Evolutionary conservation across 495 filamentous ascomycete species (phyloP).

Genomic region (Podospora pseudoanserina): DNA sequence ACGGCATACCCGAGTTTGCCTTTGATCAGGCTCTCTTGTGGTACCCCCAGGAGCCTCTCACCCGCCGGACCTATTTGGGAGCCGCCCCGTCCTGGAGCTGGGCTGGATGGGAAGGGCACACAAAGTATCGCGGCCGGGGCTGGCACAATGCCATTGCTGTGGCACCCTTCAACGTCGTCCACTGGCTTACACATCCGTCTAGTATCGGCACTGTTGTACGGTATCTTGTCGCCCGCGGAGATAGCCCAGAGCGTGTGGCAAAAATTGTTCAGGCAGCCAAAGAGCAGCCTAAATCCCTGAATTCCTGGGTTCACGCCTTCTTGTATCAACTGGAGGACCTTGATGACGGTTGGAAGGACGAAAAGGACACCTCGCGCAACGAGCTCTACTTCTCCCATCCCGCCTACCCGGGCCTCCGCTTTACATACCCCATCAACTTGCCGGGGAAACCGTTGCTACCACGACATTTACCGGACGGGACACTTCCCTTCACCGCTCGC

Average conservation of each 20-base stretch:
- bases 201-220: neutral
- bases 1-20: conserved; percentile 21
- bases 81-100: conserved; percentile 16
- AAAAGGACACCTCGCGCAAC: conserved; percentile 14
- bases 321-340: neutral
- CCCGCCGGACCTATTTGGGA: neutral
- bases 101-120: conserved; percentile 21
- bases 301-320: neutral
- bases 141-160: conserved; percentile 15
- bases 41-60: conserved; percentile 16
- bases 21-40: conserved; percentile 21
- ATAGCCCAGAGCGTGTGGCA: conserved; percentile 7
- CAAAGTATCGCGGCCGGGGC: conserved; percentile 18
- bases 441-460: conserved; percentile 2
- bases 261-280: neutral
- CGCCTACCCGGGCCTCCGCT: conserved; percentile 18
- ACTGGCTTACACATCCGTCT: conserved; percentile 7
- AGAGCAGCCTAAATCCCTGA: neutral
- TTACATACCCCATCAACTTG: conserved; percentile 16
- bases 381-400: conserved; percentile 17
- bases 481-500: conserved; percentile 14
- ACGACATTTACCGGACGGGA: neutral
- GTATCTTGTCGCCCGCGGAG: neutral
- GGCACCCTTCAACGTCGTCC: conserved; percentile 8
- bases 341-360: conserved; percentile 12